Base-by-base conservation (phyloP, 768 basidiomycete species). In the Scleroderma bovista region DNA sequence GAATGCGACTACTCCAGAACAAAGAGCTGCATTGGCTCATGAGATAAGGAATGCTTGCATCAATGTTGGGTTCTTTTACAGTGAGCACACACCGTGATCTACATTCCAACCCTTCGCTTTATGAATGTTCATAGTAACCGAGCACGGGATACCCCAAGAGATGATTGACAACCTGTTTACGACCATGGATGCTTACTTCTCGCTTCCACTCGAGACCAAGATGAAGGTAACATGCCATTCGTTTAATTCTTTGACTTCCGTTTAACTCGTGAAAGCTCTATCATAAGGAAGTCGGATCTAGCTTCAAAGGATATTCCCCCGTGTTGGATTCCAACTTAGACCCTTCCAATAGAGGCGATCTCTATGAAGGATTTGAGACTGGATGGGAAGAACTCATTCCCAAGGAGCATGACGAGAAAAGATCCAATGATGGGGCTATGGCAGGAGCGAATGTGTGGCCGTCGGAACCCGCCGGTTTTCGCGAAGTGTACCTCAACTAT, bases 341-440 rank as follows among this genome's bases (percentile, higher is more conserved):
- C 58, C 82, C 88, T 0, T 48, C 55, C 6, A 77, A 79, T 41
- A 69, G 77, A n/a, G 93, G 93, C 1, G 93, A 97, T 61, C 67
- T 94, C 47, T 90, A 95, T 61, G 93, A 97, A 64, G 92, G 86
- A 2, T 95, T 93, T 63, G 86, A 93, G 57, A 75, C 95, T 50
- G 89, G 90, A 3, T 84, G 80, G 76, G 87, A 92, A 61, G 66
- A 72, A 22, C 60, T 77, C 0, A 57, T 70, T 11, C 49, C 58
- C 7, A 61, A 61, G 50, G 48, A 26, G 1, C 26, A 55, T 20
- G 61, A 68, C 51, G 56, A 62, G 44, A 58, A 67, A 38, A 57
- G 64, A 51, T 32, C 57, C 29, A 59, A 74, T 7, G 73, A 76
- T 39, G 84, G 86, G 11, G 72, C 69, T 4, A 85, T 89, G 81